Evolutionary conservation across 768 basidiomycete species (phyloP).

Genomic region (Strobilomyces echinocephalus): DNA sequence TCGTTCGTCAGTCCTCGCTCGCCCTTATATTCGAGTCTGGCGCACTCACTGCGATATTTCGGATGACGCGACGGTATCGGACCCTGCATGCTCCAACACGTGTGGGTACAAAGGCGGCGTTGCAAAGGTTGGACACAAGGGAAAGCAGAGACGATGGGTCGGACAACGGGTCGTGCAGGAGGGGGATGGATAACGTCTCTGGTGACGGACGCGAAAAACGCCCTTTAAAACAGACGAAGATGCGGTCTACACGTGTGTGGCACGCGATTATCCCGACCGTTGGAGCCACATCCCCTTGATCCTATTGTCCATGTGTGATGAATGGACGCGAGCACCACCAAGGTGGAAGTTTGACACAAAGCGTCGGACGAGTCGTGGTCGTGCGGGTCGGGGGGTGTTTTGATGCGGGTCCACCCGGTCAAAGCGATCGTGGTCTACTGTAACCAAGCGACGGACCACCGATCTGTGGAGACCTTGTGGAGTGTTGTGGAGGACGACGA

Average conservation of each 20-base stretch:
- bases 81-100: constrained; percentile 7
- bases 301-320: constrained; percentile 15
- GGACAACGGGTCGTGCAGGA: not conserved
- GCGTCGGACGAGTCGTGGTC: constrained; percentile 5
- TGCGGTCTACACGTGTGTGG: constrained; percentile 29
- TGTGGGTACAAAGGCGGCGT: not conserved
- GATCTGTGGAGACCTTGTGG: not conserved
- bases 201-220: constrained; percentile 18
- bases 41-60: constrained; percentile 31
- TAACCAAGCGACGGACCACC: not conserved
- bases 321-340: not conserved
- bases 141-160: not conserved
- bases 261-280: constrained; percentile 29
- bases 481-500: not conserved
- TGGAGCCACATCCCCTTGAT: constrained; percentile 1
- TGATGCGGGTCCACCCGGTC: not conserved
- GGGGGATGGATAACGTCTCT: constrained; percentile 16
- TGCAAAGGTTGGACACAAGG: not conserved
- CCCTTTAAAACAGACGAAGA: constrained; percentile 29
- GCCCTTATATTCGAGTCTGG: not conserved
- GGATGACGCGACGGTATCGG: constrained; percentile 14
- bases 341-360: constrained; percentile 7
- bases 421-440: not conserved
- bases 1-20: not conserved
- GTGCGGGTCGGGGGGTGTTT: not conserved